Evolutionary conservation across 2,329 filamentous ascomycete species (phyloP).

Genomic region (Penicillium fuscoglaucum): DNA sequence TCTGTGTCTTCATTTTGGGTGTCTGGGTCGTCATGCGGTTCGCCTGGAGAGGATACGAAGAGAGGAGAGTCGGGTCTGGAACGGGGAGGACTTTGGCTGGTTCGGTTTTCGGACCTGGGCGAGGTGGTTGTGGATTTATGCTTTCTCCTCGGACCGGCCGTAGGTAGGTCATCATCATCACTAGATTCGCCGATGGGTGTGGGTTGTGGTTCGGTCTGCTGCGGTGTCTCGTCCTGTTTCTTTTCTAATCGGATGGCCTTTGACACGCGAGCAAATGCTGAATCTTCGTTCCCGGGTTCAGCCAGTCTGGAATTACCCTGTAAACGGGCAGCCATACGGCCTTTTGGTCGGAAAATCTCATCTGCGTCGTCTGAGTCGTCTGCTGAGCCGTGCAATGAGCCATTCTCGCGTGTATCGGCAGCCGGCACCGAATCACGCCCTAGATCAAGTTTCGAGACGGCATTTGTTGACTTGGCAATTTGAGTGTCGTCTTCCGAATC

Average conservation of each 20-base stretch:
- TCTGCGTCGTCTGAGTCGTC: constrained; percentile 50
- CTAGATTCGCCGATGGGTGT: constrained; percentile 14
- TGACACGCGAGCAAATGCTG: constrained; percentile 45
- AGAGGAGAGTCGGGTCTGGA: constrained; percentile 41
- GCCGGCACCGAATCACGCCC: constrained; percentile 8
- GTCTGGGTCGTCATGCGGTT: constrained; percentile 22
- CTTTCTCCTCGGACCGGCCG: constrained; percentile 31
- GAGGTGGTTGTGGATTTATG: constrained; percentile 30
- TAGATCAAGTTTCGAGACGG: constrained; percentile 21
- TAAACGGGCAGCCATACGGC: constrained; percentile 66
- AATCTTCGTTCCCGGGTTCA: constrained; percentile 26
- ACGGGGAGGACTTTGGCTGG: constrained; percentile 25
- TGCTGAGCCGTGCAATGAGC: constrained; percentile 23
- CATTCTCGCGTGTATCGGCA: constrained; percentile 2
- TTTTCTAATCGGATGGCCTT: constrained; percentile 26
- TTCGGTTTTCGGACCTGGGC: constrained; percentile 28
- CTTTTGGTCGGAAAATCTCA: constrained; percentile 58
- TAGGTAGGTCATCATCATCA: constrained; percentile 36
- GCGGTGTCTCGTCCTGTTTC: constrained; percentile 15
- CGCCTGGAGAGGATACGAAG: constrained; percentile 45
- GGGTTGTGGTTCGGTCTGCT: constrained; percentile 11
- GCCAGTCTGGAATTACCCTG: constrained; percentile 37
- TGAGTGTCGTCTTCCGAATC: constrained; percentile 50
- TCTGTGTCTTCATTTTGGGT: constrained; percentile 29
- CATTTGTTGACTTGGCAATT: constrained; percentile 9